Base-by-base conservation (phyloP, 371 early-diverging fungal genomes). In the Cokeromyces recurvatus region DNA sequence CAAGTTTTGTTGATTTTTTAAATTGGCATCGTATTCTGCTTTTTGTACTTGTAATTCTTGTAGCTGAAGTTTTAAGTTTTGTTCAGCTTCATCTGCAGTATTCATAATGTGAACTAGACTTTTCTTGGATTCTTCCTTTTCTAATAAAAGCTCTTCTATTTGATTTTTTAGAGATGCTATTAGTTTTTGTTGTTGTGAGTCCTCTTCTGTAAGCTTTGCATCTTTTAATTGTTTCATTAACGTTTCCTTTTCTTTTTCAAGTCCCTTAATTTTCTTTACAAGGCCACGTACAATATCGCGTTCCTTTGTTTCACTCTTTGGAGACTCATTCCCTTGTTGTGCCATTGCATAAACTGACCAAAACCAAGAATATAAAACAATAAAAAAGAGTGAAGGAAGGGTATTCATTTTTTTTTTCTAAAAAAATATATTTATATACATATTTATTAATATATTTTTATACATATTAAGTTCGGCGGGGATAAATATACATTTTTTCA, bases 111-210 rank as follows among this genome's bases (percentile, higher is more conserved):
- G 60, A 19, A 66, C 24, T 4, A 72, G 37, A 24, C 58, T 68
- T 39, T 68, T 64, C 46, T 72, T 72, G 9, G 68, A 62, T 35
- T 68, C 66, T 43, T 65, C 68, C 20, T 72, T 72, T 40, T 72
- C 73, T n/a, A 68, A 27, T 3, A 66, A 48, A 1, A 72, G 44
- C 31, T 72, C 68, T 37, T 72, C 73, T 1, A 72, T 60, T 40
- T 72, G 64, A 34, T 68, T 72, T 24, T 64, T 65, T 16, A 68
- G 45, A 8, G 57, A 45, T 1, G 61, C 62, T 8, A 64, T 23
- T 9, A 51, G 20, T 35, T 46, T 61, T n/a, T 56, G 39, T 4
- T 43, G 24, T 11, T 21, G 29, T 6, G 38, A 41, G 7, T 53
- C 48, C 9, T 19, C 22, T 39, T 35, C 20, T n/a, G n/a, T 20